These are phyloP conservation scores for Trichoderma oligosporum DNA, from an alignment of 2,329 filamentous ascomycete species.

Conservation along the genomic window DNA sequence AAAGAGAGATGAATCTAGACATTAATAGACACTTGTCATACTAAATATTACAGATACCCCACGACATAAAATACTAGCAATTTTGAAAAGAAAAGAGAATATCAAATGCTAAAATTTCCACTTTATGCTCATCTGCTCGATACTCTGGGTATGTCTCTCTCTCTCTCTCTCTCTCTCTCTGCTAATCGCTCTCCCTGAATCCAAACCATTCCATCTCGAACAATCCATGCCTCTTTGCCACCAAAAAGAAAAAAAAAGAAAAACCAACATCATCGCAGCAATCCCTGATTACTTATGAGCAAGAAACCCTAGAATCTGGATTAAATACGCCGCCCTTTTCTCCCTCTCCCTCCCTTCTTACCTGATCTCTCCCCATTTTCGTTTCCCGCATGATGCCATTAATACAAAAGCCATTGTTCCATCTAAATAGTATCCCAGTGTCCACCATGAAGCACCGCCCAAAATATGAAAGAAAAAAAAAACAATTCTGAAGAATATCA, in stretches of 20 bases:
- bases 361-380: not conserved
- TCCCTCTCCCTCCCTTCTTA: not conserved
- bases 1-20: not conserved
- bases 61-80: not conserved
- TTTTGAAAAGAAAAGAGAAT: not conserved
- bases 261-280: not conserved
- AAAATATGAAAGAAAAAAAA: not conserved
- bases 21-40: not conserved
- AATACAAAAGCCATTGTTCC: not conserved
- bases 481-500: not conserved
- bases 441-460: not conserved
- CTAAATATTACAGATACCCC: not conserved
- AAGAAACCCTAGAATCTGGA: not conserved
- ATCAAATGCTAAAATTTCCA: not conserved
- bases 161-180: not conserved
- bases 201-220: not conserved
- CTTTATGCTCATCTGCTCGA: not conserved
- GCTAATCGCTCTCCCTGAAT: not conserved
- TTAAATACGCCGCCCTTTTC: not conserved
- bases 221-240: too few species aligned
- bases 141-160: constrained; percentile 8
- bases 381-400: not conserved
- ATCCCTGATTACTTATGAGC: not conserved
- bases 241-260: too few species aligned
- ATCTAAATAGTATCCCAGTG: not conserved